Evolutionary conservation across 371 early-diverging fungal species (phyloP), one percentile per base, ranked within the genome.

Genomic region (Mortierella polycephala): DNA sequence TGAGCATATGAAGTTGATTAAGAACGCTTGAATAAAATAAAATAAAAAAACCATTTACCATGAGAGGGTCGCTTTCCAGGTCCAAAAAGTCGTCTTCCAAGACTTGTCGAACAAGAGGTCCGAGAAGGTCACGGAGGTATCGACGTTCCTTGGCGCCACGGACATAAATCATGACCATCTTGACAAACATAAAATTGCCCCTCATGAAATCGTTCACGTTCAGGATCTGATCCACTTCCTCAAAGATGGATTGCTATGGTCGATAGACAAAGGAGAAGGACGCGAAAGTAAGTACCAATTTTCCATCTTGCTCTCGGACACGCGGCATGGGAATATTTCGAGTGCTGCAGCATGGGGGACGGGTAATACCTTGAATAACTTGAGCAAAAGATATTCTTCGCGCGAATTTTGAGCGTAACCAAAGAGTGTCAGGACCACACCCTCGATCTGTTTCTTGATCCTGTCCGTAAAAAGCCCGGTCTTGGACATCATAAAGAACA

Each of bases 321-420:
- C n/a, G 0, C 30, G 10, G 20, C 5, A 54, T 44, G 42, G 5
- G 14, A 1, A 49, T 11, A 40, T 41, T 13, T n/a, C 16, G 4
- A 30, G 30, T 30, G 30, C 30, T 30, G 30, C 46, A 46, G 46
- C 46, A 16, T 46, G 46, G 16, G 46, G 46, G 46, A 46, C 18
- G n/a, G 41, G 46, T 14, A 21, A 44, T 80, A 91, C 92, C 85
- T 96, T 94, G 84, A 99, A 95, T 67, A 99, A 84, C 75, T 95
- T 95, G 57, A 99, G 90, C 69, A 99, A 84, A 59, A 99, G 79
- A 71, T 96, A 99, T 84, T 99, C 99, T 74, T 99, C 99, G 21
- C 99, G 89, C 11, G 90, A 87, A 81, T 96, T 96, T 71, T 98
- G 97, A 0, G 96, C 98, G 84, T 95, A 96, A 3, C 98, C 96